Evolutionary conservation across 1,139 yeast species (phyloP).

Genomic region (Saccharomyces hybrid): DNA sequence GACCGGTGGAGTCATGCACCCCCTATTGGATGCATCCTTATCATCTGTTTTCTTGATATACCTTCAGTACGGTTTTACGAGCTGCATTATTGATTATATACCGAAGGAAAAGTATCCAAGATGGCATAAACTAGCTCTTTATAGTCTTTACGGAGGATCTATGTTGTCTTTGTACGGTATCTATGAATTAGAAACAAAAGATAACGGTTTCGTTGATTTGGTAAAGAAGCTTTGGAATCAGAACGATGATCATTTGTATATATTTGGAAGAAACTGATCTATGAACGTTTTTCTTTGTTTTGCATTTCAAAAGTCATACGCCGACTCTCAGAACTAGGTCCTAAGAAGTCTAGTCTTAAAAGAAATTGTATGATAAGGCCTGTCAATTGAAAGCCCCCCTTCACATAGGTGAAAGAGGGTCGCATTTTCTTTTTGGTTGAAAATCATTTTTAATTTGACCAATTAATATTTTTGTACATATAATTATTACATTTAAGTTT

Average conservation of each 20-base stretch:
- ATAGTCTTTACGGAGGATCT: slow-evolving; percentile 62
- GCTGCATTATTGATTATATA: slow-evolving; percentile 84
- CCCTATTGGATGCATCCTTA: slow-evolving; percentile 63
- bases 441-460: too few relatives aligned
- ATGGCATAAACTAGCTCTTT: slow-evolving; percentile 58
- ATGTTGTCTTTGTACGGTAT: slow-evolving; percentile 70
- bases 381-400: too few relatives aligned
- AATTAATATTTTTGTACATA: too few relatives aligned
- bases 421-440: too few relatives aligned
- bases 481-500: too few relatives aligned
- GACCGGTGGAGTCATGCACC: slow-evolving; percentile 41
- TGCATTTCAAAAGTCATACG: neutral
- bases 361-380: neutral
- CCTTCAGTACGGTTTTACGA: slow-evolving; percentile 71
- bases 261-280: slow-evolving; percentile 19
- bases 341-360: neutral
- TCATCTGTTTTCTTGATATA: slow-evolving; percentile 61
- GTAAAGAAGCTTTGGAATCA: slow-evolving; percentile 39
- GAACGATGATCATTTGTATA: slow-evolving; percentile 21
- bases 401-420: too few relatives aligned
- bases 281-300: neutral
- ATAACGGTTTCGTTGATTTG: slow-evolving; percentile 51
- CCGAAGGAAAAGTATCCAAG: slow-evolving; percentile 77
- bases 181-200: slow-evolving; percentile 68
- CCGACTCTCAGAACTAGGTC: neutral